A percentile compares a stretch with the other conserved stretches of the same genome.
Conservation (phyloP, 352 stramenopile genomes). For the Pseudoperonospora humuli region DNA sequence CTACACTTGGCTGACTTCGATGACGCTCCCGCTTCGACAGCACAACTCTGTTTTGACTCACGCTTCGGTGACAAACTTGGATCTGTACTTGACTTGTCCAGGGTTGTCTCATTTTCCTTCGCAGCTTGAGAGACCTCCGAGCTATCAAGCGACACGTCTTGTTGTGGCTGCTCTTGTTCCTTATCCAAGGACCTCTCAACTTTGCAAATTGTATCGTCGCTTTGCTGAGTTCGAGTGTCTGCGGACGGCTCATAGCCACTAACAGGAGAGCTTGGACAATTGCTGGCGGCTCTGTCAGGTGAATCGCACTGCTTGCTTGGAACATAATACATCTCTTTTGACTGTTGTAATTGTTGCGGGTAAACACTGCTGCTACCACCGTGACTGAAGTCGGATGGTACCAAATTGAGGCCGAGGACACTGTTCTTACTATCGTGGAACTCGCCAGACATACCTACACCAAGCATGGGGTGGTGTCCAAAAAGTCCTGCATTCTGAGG, state of each 20-base stretch:
- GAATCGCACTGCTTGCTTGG: conserved; percentile 21
- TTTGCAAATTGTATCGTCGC: conserved; percentile 11
- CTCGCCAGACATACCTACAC: conserved; percentile 15
- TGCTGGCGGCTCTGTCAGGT: conserved; percentile 25
- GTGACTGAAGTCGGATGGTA: conserved; percentile 55
- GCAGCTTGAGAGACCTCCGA: conserved; percentile 11
- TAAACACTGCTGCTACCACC: conserved; percentile 12
- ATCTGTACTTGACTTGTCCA: conserved; percentile 4
- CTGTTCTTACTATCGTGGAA: conserved; percentile 50
- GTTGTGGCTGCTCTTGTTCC: conserved; percentile 3
- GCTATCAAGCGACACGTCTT: conserved; percentile 6
- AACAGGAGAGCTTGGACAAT: conserved; percentile 23
- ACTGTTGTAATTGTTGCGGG: conserved; percentile 29
- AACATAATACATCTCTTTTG: conserved; percentile 33
- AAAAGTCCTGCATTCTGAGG: conserved; percentile 44
- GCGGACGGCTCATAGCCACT: conserved; percentile 2
- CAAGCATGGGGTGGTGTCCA: conserved; percentile 36
- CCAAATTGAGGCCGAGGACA: conserved; percentile 50
- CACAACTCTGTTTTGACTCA: conserved; percentile 13
- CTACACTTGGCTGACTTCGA: conserved; percentile 11
- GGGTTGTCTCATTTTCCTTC: conserved; percentile 13
- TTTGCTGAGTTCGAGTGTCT: conserved; percentile 6
- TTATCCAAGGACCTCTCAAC: conserved; percentile 12
- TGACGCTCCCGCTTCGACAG: neutral
- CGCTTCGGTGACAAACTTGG: conserved; percentile 7